Evolutionary conservation across 805 yeast genomes (phyloP).

Genomic region (Grigorovia jiainica): DNA sequence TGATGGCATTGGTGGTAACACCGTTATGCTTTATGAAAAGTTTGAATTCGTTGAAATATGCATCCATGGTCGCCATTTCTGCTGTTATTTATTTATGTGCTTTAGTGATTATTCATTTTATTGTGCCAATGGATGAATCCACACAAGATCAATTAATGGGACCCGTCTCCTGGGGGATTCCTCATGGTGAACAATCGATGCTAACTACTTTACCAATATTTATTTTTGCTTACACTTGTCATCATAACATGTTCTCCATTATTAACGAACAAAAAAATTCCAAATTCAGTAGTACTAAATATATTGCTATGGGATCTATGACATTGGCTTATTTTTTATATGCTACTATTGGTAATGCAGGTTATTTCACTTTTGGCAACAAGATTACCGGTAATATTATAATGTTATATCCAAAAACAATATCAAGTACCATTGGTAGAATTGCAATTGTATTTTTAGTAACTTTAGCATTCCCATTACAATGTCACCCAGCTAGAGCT

Average conservation of each 20-base stretch:
- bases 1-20: conserved; percentile 37
- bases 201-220: conserved; percentile 79
- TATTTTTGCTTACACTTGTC: conserved; percentile 92
- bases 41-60: conserved; percentile 75
- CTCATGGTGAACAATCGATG: conserved; percentile 37
- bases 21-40: conserved; percentile 62
- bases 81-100: conserved; percentile 72
- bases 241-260: conserved; percentile 87
- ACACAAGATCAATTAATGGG: conserved; percentile 35
- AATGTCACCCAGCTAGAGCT: conserved; percentile 83
- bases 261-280: conserved; percentile 67
- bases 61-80: conserved; percentile 72
- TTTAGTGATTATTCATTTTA: conserved; percentile 63
- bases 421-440: conserved; percentile 69
- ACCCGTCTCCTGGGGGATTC: conserved; percentile 37
- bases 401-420: conserved; percentile 57
- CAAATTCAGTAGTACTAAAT: conserved; percentile 37
- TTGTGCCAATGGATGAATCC: conserved; percentile 25
- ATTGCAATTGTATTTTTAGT: conserved; percentile 74
- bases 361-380: conserved; percentile 82
- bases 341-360: conserved; percentile 64
- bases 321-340: conserved; percentile 54
- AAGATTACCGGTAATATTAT: conserved; percentile 72
- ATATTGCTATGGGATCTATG: conserved; percentile 45
- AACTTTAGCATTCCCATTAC: conserved; percentile 76